Conservation (phyloP, 768 basidiomycete species). For the Pisolithus marmoratus region DNA sequence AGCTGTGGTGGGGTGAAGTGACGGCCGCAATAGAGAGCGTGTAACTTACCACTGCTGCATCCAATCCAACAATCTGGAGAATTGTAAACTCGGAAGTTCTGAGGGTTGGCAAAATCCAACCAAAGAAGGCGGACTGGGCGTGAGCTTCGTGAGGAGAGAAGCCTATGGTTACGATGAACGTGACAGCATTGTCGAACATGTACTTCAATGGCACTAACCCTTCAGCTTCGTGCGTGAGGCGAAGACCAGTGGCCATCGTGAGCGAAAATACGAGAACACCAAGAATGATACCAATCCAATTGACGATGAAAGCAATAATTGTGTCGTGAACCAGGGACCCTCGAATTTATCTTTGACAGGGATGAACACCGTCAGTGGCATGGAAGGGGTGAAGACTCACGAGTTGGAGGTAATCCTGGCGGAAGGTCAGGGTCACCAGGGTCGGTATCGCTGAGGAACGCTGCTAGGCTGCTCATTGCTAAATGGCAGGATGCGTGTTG, state of each 20-base stretch:
- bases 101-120: conserved; percentile 94
- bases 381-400: conserved; percentile 33
- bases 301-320: conserved; percentile 67
- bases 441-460: conserved; percentile 25
- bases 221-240: conserved; percentile 93
- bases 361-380: conserved; percentile 6
- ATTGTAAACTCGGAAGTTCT: conserved; percentile 88
- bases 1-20: conserved; percentile 45
- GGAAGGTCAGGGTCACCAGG: conserved; percentile 42
- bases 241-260: conserved; percentile 84
- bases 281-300: conserved; percentile 81
- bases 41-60: conserved; percentile 85
- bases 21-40: neutral
- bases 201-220: conserved; percentile 44
- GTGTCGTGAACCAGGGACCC: conserved; percentile 95
- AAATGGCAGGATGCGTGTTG: neutral
- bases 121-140: conserved; percentile 81
- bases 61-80: conserved; percentile 92
- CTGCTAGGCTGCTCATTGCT: neutral
- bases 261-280: conserved; percentile 83
- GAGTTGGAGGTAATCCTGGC: conserved; percentile 60
- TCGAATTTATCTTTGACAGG: conserved; percentile 60
- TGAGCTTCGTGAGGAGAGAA: conserved; percentile 95
- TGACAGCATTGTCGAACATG: neutral
- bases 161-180: conserved; percentile 38